A percentile compares a stretch with the other conserved stretches of the same genome.
Evolutionary conservation across 768 basidiomycete genomes (phyloP).

Genomic region (Hebeloma cylindrosporum): DNA sequence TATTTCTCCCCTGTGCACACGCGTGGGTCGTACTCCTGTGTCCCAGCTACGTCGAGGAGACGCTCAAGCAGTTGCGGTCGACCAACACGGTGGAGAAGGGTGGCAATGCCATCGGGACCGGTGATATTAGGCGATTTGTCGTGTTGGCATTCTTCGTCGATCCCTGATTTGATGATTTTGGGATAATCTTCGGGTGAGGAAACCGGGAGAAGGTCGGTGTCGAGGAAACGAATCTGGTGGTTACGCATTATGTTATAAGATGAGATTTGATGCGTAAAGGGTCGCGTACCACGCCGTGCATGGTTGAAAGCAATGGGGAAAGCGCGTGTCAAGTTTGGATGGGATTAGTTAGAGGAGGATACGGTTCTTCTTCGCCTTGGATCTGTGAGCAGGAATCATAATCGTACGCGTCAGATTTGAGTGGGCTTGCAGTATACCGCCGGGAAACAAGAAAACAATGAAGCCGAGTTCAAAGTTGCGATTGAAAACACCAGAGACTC

Average conservation of each 20-base stretch:
- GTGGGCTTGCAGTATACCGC: too few relatives aligned
- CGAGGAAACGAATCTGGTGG: conserved; percentile 21
- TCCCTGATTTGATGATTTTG: conserved; percentile 28
- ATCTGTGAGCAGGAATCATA: too few relatives aligned
- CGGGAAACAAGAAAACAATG: too few relatives aligned
- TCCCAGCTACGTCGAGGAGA: conserved; percentile 21
- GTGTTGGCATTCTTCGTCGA: conserved; percentile 27
- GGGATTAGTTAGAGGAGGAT: too few relatives aligned
- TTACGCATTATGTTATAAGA: background rate
- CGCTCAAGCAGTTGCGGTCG: conserved; percentile 21
- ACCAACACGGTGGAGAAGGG: conserved; percentile 21
- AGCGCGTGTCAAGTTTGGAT: too few relatives aligned
- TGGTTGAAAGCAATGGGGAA: too few relatives aligned
- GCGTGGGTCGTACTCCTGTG: conserved; percentile 18
- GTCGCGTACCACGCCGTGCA: conserved; percentile 19
- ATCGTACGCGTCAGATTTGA: too few relatives aligned
- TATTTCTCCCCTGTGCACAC: background rate
- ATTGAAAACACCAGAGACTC: too few relatives aligned
- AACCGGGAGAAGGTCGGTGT: conserved; percentile 22
- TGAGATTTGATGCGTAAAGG: background rate
- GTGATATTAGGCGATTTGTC: conserved; percentile 22
- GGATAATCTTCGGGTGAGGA: conserved; percentile 23
- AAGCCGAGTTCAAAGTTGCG: too few relatives aligned
- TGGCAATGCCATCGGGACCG: conserved; percentile 21
- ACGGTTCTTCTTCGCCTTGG: too few relatives aligned